Evolutionary conservation across 768 basidiomycete genomes (phyloP).

Genomic region (Tubosaeta sp.): DNA sequence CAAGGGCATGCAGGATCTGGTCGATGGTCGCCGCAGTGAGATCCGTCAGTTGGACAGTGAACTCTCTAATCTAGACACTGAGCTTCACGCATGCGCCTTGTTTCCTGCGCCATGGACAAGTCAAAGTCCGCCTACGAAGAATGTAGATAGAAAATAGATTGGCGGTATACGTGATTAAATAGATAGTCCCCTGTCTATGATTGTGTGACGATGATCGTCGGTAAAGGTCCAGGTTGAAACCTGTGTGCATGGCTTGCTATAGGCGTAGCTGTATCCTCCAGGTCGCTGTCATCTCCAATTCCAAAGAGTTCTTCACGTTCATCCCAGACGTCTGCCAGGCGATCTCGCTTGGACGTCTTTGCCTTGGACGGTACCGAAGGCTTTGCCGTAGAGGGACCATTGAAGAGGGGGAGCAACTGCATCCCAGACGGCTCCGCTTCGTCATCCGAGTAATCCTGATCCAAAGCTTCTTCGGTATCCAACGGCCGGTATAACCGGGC

Average conservation of each 20-base stretch:
- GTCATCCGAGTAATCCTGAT: conserved; percentile 44
- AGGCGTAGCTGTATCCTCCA: conserved; percentile 35
- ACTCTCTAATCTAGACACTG: conserved; percentile 37
- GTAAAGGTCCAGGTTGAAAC: conserved; percentile 14
- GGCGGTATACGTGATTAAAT: conserved; percentile 27
- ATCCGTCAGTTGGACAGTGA: conserved; percentile 42
- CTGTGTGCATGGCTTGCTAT: background rate
- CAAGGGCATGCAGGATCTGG: conserved; percentile 38
- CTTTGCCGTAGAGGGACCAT: conserved; percentile 16
- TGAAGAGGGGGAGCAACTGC: conserved; percentile 57
- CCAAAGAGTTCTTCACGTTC: conserved; percentile 74
- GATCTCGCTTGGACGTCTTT: conserved; percentile 29
- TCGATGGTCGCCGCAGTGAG: conserved; percentile 41
- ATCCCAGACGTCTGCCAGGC: conserved; percentile 68
- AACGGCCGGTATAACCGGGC: conserved; percentile 74
- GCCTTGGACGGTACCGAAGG: conserved; percentile 23
- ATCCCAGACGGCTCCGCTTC: conserved; percentile 43
- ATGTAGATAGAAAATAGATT: conserved; percentile 13
- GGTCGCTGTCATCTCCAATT: conserved; percentile 60
- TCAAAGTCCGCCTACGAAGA: background rate
- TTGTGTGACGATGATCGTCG: conserved; percentile 26
- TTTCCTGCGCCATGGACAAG: conserved; percentile 9
- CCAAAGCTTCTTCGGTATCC: conserved; percentile 45
- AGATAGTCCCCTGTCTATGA: conserved; percentile 20
- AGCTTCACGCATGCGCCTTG: conserved; percentile 20